Evolutionary conservation across 2,329 filamentous ascomycete genomes (phyloP).

Genomic region (Penicillium hesseltinei): DNA sequence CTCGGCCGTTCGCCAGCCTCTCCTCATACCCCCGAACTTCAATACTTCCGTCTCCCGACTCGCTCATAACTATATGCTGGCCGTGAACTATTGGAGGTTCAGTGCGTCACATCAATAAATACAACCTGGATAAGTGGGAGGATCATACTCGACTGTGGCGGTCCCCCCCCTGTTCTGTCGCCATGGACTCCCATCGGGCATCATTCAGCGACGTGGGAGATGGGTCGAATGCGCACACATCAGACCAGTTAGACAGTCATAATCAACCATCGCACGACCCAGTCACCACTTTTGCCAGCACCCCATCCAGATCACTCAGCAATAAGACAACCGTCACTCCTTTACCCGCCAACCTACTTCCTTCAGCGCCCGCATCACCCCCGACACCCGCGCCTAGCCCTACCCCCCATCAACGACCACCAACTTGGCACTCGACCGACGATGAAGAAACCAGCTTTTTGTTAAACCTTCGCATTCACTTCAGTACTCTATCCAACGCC

Average conservation of each 20-base stretch:
- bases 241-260: constrained; percentile 35
- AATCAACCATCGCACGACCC: constrained; percentile 25
- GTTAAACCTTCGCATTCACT: constrained; percentile 74
- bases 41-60: constrained; percentile 1
- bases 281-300: constrained; percentile 18
- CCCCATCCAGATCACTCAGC: constrained; percentile 22
- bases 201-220: constrained; percentile 21
- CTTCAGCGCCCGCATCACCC: constrained; percentile 64
- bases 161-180: constrained; percentile 7
- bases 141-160: not conserved
- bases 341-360: constrained; percentile 60
- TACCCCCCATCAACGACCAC: constrained; percentile 60
- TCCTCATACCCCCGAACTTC: constrained; percentile 1
- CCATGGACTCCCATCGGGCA: constrained; percentile 22
- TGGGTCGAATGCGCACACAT: constrained; percentile 16
- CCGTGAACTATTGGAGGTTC: not conserved
- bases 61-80: constrained; percentile 1
- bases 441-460: constrained; percentile 81
- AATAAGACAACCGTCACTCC: constrained; percentile 46
- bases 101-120: constrained; percentile 1
- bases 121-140: not conserved
- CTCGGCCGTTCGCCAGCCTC: constrained; percentile 12
- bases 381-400: constrained; percentile 67
- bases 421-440: constrained; percentile 45
- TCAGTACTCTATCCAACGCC: constrained; percentile 70